Evolutionary conservation across 192 early-diverging fungal species (phyloP), one percentile per base, ranked within the genome.

Genomic region (Dissophora ornata): DNA sequence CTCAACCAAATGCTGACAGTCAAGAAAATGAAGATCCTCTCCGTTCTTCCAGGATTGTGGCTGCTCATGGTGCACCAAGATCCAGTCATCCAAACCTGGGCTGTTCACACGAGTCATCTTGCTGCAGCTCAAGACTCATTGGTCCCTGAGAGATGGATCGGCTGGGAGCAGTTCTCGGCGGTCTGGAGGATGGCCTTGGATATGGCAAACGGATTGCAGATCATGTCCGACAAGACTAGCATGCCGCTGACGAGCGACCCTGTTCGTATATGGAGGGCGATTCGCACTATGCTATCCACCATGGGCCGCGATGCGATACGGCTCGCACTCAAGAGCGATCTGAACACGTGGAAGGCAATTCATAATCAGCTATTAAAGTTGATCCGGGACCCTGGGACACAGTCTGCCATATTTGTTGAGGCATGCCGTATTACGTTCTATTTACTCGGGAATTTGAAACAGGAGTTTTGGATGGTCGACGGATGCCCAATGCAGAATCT

Each of bases 21-120:
- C 10, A 75, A 75, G 29, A 57, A 47, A 34, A 54, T 75, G 19
- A 66, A 60, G 26, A 45, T 75, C 44, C 47, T 52, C n/a, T 60
- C 71, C 25, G 36, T 55, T 8, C 71, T 75, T 19, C 57, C 71
- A 44, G 71, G 71, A 25, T 38, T 59, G 2, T 75, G 71, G 71
- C 57, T 75, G 2, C 49, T 75, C 15, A 24, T 42, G 26, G 9
- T 75, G 10, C 71, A 75, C 28, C 26, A 55, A 4, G 49, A 75
- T 25, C 22, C 46, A 13, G 26, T 24, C 2, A 75, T 75, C 33
- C 63, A 60, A 12, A 16, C 56, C 5, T 74, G 71, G 71, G 71
- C 71, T 1, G 26, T 61, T 18, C 32, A 46, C 25, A 65, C 63
- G 6, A 66, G 22, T 15, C 50, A 40, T 12, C 12, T 52, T 2